phyloP scores from a whole-genome alignment of 768 basidiomycete species.

The Mrakia gelida region DNA sequence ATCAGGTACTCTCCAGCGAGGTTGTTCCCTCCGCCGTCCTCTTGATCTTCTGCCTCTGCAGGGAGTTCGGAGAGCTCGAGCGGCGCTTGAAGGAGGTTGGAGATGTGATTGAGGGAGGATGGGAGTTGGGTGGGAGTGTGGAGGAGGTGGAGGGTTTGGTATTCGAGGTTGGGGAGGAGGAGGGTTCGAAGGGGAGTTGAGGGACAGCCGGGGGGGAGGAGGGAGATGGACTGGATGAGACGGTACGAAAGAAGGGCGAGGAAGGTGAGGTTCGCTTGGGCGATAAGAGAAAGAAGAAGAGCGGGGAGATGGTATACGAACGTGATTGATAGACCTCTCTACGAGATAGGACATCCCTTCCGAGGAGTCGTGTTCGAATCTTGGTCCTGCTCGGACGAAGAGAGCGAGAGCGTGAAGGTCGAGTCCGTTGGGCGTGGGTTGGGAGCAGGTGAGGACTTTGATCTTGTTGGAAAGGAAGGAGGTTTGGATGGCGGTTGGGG shows the following conservation, averaged over 20 bases:
- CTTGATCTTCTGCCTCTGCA: background rate
- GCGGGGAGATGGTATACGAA: background rate
- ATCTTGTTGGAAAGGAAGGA: background rate
- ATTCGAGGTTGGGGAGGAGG: slow-evolving; percentile 13
- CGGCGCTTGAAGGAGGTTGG: background rate
- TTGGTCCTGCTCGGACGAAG: background rate
- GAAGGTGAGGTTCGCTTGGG: background rate
- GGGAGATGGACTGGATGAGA: background rate
- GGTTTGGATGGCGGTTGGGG: background rate
- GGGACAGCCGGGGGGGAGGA: background rate
- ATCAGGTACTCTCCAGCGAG: slow-evolving; percentile 6
- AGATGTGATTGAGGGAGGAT: background rate
- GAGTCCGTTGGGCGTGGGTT: background rate
- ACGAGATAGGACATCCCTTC: background rate
- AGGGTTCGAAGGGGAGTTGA: background rate
- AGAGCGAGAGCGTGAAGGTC: background rate
- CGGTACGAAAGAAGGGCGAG: background rate
- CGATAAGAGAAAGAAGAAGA: background rate
- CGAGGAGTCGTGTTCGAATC: background rate
- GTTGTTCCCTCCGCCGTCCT: background rate
- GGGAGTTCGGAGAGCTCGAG: background rate
- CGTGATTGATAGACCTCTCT: background rate
- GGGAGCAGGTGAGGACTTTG: background rate
- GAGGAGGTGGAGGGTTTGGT: slow-evolving; percentile 1
- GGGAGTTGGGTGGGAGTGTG: background rate